Base-by-base conservation (phyloP, 352 stramenopile genomes). In the Halophytophthora polymorphica region DNA sequence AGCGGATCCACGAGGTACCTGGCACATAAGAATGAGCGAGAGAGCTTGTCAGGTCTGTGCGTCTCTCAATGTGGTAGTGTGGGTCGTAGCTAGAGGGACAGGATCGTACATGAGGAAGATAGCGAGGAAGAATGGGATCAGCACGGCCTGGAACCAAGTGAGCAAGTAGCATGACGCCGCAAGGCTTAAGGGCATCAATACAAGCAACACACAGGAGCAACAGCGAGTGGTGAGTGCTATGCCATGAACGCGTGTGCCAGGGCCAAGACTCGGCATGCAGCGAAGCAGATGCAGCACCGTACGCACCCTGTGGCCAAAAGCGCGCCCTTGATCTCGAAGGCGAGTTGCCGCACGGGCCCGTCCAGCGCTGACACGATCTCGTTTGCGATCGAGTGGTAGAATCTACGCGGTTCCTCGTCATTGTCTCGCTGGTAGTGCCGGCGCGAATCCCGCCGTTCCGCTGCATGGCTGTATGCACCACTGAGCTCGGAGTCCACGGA, bases 71-170 rank as follows among this genome's bases (percentile, higher is more conserved):
- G 19, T 12, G 36, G 11, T 0, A 44, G 39, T 8, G 15, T 10
- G 8, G 25, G 25, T 36, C 53, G 10, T 22, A 38, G n/a, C 23
- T 38, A 31, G 12, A 11, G 38, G 6, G 37, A 12, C 15, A 33
- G 13, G 5, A 3, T 60, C 69, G 40, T 50, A 95, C 84, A 95
- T 95, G 37, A 95, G 68, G 50, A 95, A 95, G 54, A 95, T 77
- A 0, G 84, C 82, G 36, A 95, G 73, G 67, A 95, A 95, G 56
- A 95, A 95, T 11, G 84, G 84, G 15, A 95, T 73, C 18, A 95
- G 61, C 47, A 93, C 84, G 15, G 72, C 79, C 52, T 95, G 76
- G 59, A 95, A 95, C 73, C 78, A 95, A 28, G 83, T 73, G 6
- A 95, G 66, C 51, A 95, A 56, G 60, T 95, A 95, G 61, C 77